phyloP scores from a whole-genome alignment of 2,329 filamentous ascomycete species.

The Aspergillus ibericus region DNA sequence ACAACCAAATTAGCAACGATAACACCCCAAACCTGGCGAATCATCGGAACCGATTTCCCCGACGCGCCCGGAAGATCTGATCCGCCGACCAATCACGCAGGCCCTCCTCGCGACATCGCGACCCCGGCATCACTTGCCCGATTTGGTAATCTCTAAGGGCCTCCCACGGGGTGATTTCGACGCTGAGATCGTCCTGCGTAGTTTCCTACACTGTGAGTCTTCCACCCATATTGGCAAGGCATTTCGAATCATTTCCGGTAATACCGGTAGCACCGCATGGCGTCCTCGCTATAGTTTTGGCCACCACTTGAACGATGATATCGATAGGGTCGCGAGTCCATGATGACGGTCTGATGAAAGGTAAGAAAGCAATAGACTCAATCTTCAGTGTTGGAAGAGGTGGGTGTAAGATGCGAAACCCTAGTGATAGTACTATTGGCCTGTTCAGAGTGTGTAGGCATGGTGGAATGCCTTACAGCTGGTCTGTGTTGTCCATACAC shows the following conservation, averaged over 20 bases:
- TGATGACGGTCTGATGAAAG: too few relatives aligned
- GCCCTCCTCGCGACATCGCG: neutral
- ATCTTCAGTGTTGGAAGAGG: too few relatives aligned
- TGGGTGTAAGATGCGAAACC: neutral
- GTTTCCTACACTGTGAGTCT: neutral
- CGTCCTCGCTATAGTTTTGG: too few relatives aligned
- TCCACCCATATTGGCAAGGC: too few relatives aligned
- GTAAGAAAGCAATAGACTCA: too few relatives aligned
- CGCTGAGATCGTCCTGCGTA: neutral
- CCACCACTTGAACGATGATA: too few relatives aligned
- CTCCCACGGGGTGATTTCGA: neutral
- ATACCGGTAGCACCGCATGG: neutral
- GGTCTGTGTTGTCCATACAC: neutral
- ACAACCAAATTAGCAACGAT: neutral
- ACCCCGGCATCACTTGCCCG: neutral
- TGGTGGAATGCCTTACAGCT: neutral
- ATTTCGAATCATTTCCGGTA: neutral
- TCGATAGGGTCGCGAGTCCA: too few relatives aligned
- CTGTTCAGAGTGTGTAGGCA: neutral
- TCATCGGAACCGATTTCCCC: constrained; percentile 2
- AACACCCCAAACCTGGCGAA: constrained; percentile 8
- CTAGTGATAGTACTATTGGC: too few relatives aligned
- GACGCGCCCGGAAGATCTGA: neutral
- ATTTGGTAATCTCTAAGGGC: neutral
- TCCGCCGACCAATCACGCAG: neutral